These are phyloP conservation scores for Austroboletus novae-zelandiae DNA, from an alignment of 1,284 basidiomycete species.

Conservation along the genomic window DNA sequence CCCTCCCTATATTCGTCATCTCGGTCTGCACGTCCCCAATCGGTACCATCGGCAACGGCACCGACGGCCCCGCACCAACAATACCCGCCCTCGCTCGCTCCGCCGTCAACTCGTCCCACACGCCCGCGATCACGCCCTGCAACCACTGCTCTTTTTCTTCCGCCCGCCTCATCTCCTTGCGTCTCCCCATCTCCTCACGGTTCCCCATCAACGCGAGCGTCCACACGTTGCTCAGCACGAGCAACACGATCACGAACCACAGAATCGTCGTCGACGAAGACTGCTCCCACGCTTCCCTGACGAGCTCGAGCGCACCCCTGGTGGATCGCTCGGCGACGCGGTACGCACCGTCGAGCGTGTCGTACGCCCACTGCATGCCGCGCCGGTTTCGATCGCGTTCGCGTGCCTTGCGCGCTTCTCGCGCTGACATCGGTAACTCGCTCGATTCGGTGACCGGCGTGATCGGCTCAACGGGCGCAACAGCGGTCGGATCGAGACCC, in stretches of 20 bases:
- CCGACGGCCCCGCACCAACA: conserved; percentile 2
- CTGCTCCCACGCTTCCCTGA: conserved; percentile 74
- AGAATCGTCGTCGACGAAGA: conserved; percentile 67
- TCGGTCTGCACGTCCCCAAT: conserved; percentile 46
- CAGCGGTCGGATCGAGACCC: conserved; percentile 60
- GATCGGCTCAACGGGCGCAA: conserved; percentile 37
- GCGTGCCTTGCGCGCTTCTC: conserved; percentile 45
- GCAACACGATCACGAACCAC: conserved; percentile 64
- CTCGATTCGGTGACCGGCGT: conserved; percentile 19
- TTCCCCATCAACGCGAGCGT: conserved; percentile 59
- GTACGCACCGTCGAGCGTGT: conserved; percentile 73
- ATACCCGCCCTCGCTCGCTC: conserved; percentile 27
- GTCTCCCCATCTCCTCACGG: conserved; percentile 51
- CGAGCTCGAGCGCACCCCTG: conserved; percentile 66
- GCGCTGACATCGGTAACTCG: conserved; percentile 11
- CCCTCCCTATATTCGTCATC: conserved; percentile 45
- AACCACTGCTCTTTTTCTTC: conserved; percentile 75
- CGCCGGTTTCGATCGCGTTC: conserved; percentile 68
- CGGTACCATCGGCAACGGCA: conserved; percentile 18
- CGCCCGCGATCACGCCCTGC: conserved; percentile 61
- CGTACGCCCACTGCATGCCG: conserved; percentile 81
- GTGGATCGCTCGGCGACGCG: conserved; percentile 69
- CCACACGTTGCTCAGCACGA: conserved; percentile 78
- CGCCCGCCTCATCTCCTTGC: conserved; percentile 53
- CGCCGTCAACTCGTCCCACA: conserved; percentile 68